These are phyloP conservation scores for Solanum chilense DNA, from an alignment of 257 asterid genomes.

Conservation along the genomic window DNA sequence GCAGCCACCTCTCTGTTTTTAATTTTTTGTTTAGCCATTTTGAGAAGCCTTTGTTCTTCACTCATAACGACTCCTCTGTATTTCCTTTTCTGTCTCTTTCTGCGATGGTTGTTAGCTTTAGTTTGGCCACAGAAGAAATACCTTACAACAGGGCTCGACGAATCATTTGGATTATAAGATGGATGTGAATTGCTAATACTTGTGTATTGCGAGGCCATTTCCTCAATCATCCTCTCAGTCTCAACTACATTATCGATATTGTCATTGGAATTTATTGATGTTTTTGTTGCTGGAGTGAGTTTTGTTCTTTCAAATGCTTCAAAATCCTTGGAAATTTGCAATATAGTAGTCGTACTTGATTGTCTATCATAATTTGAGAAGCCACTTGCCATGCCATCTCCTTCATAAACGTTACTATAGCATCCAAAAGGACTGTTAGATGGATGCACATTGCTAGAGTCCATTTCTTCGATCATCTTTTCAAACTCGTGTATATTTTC, in stretches of 20 bases:
- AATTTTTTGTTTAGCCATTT: background rate
- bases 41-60: background rate
- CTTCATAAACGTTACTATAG: background rate
- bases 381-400: no score
- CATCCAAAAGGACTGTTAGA: background rate
- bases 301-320: background rate
- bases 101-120: background rate
- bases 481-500: background rate
- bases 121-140: background rate
- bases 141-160: background rate
- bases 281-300: background rate
- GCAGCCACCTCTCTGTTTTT: conserved; percentile 1
- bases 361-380: background rate
- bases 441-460: background rate
- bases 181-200: background rate
- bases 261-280: background rate
- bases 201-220: background rate
- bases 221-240: background rate
- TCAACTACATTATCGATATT: background rate
- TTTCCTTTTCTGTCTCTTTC: background rate
- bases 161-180: background rate
- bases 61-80: background rate
- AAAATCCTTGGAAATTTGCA: background rate
- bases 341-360: background rate
- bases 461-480: background rate